These are phyloP conservation scores for Cryphonectria japonica DNA, from an alignment of 2,329 filamentous ascomycete genomes.

Conservation along the genomic window DNA sequence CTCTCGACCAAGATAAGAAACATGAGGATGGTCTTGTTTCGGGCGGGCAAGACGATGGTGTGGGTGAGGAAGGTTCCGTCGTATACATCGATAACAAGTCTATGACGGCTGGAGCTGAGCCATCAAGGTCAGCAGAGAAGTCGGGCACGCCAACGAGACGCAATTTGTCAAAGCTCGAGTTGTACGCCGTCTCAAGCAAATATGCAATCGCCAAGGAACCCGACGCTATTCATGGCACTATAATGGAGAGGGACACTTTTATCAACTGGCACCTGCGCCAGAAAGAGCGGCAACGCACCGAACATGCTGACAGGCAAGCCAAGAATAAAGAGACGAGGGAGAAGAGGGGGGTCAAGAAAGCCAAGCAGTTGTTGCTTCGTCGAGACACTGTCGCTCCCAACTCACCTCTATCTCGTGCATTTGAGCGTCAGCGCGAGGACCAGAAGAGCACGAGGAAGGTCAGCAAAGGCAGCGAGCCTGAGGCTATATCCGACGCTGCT, in stretches of 20 bases:
- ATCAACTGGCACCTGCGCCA: conserved; percentile 17
- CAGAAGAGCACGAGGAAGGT: not conserved
- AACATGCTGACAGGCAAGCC: not conserved
- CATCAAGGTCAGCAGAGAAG: not conserved
- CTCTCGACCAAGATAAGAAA: no score
- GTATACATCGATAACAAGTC: not conserved
- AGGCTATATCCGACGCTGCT: not conserved
- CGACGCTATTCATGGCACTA: rapidly evolving
- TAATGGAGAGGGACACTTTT: not conserved
- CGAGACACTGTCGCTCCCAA: conserved; percentile 12
- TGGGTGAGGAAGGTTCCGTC: not conserved
- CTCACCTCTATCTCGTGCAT: conserved; percentile 13
- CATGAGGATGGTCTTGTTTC: not conserved
- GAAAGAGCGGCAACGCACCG: conserved; percentile 12
- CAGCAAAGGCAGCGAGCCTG: not conserved
- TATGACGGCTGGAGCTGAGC: not conserved
- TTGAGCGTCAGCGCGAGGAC: conserved; percentile 6
- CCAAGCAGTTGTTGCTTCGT: conserved; percentile 20
- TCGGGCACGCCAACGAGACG: not conserved
- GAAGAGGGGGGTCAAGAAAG: conserved; percentile 17
- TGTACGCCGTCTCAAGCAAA: not conserved
- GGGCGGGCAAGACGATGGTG: not conserved
- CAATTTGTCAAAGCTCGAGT: not conserved
- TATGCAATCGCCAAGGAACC: not conserved
- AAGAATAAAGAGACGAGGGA: conserved; percentile 9